Evolutionary conservation across 1,284 basidiomycete species (phyloP), one percentile per base, ranked within the genome.

Genomic region (Sporisorium reilianum): DNA sequence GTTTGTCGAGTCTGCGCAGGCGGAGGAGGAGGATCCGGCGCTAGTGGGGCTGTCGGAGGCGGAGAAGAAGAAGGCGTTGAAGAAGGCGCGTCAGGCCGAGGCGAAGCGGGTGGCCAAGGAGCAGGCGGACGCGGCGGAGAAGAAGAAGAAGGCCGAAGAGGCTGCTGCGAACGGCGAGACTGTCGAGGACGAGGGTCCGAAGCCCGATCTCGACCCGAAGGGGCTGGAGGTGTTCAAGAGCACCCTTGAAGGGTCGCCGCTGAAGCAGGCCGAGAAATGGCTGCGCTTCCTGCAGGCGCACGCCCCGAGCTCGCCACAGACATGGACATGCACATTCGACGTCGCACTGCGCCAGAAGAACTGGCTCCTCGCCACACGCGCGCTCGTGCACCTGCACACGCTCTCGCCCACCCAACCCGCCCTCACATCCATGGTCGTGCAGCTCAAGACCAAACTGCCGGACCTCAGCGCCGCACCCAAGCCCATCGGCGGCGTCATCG

Each of bases 301-400:
- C 18, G 77, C 80, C 5, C 30, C 71, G 0, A n/a, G 87, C 1
- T 87, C 89, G 54, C 84, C 93, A 9, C 90, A 93, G 41, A 90
- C 90, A 6, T 95, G 93, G 91, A 84, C 90, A 45, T 87, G 88
- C 0, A 87, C 88, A 2, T 97, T 93, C 81, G 94, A 97, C 80
- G 90, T 98, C 26, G 90, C 92, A 25, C 85, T 92, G 22, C 87
- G 94, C 55, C 88, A 91, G 83, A 89, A 90, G 80, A 93, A 93
- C 83, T 91, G 91, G 79, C 85, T 95, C 26, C 91, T 93, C 77
- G 94, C 94, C 0, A 86, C 90, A 1, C 88, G 89, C 66, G 93
- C 93, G 0, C 87, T 98, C 5, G 87, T 87, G 10, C 87, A 86
- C 2, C 91, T 91, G 0, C 86, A 87, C 12, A 82, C 86, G 0